Evolutionary conservation across 1,284 basidiomycete species (phyloP).

Genomic region (Meira nashicola): DNA sequence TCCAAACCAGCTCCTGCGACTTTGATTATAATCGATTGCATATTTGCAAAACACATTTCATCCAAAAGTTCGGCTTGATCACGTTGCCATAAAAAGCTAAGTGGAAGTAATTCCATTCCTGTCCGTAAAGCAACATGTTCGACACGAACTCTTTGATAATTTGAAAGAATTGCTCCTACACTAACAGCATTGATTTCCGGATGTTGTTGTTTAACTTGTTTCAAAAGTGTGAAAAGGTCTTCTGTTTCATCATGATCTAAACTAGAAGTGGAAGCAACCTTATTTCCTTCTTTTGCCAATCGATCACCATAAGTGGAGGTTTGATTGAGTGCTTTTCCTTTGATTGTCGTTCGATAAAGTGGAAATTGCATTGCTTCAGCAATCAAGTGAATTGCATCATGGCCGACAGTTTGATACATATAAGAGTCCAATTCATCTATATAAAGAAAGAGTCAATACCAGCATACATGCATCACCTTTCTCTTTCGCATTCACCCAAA

Average conservation of each 20-base stretch:
- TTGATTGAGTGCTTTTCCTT: slow-evolving; percentile 74
- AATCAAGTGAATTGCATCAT: slow-evolving; percentile 83
- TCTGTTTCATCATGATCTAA: slow-evolving; percentile 84
- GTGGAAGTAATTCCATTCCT: slow-evolving; percentile 70
- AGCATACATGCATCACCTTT: not conserved
- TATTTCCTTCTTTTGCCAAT: not conserved
- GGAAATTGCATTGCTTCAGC: slow-evolving; percentile 81
- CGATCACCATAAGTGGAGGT: slow-evolving; percentile 74
- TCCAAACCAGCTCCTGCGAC: slow-evolving; percentile 89
- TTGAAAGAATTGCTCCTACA: slow-evolving; percentile 93
- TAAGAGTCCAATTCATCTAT: slow-evolving; percentile 97
- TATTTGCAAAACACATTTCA: slow-evolving; percentile 76
- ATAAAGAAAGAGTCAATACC: not conserved
- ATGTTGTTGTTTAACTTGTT: slow-evolving; percentile 64
- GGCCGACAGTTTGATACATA: slow-evolving; percentile 96
- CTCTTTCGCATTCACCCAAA: not conserved
- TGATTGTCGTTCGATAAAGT: slow-evolving; percentile 74
- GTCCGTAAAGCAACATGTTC: slow-evolving; percentile 70
- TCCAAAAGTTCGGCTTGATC: slow-evolving; percentile 75
- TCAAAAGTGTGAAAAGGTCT: slow-evolving; percentile 76
- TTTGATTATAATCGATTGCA: slow-evolving; percentile 86
- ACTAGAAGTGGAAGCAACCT: not conserved
- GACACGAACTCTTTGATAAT: slow-evolving; percentile 92
- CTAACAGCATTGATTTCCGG: slow-evolving; percentile 83
- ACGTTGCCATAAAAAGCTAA: slow-evolving; percentile 92